phyloP scores from a whole-genome alignment of 164 flowering plant species.

The Warburgia ugandensis region DNA sequence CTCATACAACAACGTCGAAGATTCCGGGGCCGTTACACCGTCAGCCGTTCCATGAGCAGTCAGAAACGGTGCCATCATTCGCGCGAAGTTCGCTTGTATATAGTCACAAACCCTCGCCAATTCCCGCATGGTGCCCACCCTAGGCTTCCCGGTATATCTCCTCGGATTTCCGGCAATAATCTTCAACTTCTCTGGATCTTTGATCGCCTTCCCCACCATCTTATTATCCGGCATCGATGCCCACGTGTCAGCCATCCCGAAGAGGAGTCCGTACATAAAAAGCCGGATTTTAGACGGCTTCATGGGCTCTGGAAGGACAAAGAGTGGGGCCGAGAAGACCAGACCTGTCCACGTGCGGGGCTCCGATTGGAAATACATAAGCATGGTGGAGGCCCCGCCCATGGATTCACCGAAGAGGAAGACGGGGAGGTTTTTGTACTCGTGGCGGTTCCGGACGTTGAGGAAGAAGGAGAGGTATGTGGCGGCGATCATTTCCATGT shows the following conservation, averaged over 20 bases:
- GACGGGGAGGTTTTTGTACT: slow-evolving; percentile 56
- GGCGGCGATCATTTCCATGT: slow-evolving; percentile 63
- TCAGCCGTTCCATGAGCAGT: slow-evolving; percentile 84
- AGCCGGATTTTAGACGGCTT: slow-evolving; percentile 67
- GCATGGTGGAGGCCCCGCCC: slow-evolving; percentile 76
- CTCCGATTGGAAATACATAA: slow-evolving; percentile 82
- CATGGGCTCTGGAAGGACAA: slow-evolving; percentile 83
- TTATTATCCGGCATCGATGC: slow-evolving; percentile 81
- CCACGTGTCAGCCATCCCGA: slow-evolving; percentile 94
- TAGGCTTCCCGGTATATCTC: slow-evolving; percentile 69
- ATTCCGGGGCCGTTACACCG: slow-evolving; percentile 63
- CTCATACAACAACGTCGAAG: slow-evolving; percentile 66
- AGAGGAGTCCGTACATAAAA: slow-evolving; percentile 63
- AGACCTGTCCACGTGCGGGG: slow-evolving; percentile 78
- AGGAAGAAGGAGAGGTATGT: slow-evolving; percentile 59
- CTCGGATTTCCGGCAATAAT: slow-evolving; percentile 74
- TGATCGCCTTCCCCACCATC: slow-evolving; percentile 82
- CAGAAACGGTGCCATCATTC: slow-evolving; percentile 70
- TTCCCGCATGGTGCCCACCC: slow-evolving; percentile 97
- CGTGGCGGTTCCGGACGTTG: slow-evolving; percentile 40
- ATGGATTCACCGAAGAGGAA: slow-evolving; percentile 86
- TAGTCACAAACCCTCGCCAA: slow-evolving; percentile 50
- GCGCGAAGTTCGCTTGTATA: slow-evolving; percentile 60
- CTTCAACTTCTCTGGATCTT: slow-evolving; percentile 76
- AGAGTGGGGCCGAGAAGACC: slow-evolving; percentile 86